These are phyloP conservation scores for Tephrocybe sp. DNA, from an alignment of 768 basidiomycete species.

Conservation along the genomic window DNA sequence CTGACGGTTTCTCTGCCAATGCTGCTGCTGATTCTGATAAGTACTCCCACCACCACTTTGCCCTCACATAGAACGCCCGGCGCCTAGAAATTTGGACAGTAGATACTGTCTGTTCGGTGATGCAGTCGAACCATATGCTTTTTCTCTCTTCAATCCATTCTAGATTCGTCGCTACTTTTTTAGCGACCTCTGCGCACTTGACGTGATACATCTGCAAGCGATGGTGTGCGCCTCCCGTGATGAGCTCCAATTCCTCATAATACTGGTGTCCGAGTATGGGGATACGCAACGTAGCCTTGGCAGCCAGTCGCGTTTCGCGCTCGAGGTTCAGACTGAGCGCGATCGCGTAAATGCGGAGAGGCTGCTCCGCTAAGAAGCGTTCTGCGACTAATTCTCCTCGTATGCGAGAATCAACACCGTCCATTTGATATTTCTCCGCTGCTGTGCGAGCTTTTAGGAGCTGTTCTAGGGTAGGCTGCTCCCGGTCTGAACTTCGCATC, in stretches of 20 bases:
- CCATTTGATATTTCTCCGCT: constrained; percentile 20
- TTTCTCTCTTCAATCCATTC: constrained; percentile 18
- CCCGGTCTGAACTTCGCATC: no score
- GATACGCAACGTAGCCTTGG: constrained; percentile 15
- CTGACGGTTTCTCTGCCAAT: constrained; percentile 17
- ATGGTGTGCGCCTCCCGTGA: constrained; percentile 25
- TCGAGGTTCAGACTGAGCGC: constrained; percentile 10
- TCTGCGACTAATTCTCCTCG: constrained; percentile 12
- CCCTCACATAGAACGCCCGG: constrained; percentile 12
- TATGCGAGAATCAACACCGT: constrained; percentile 14
- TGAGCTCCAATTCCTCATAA: constrained; percentile 26
- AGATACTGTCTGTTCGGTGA: not conserved
- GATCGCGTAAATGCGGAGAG: constrained; percentile 21
- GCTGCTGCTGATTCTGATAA: constrained; percentile 14
- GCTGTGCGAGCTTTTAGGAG: constrained; percentile 14
- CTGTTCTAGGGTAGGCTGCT: not conserved
- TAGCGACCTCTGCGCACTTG: constrained; percentile 19
- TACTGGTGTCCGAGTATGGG: constrained; percentile 19
- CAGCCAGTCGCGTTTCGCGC: constrained; percentile 16
- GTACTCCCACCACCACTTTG: constrained; percentile 21
- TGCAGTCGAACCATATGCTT: constrained; percentile 17
- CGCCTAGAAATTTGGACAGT: constrained; percentile 12
- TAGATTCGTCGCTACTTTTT: constrained; percentile 11
- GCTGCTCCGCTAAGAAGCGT: constrained; percentile 14
- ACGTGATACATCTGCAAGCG: constrained; percentile 29